Percentiles rank a stretch among this genome's conserved stretches.
These are phyloP conservation scores for Globisporangium heterothallicum DNA, from an alignment of 352 stramenopile genomes.

Conservation along the genomic window DNA sequence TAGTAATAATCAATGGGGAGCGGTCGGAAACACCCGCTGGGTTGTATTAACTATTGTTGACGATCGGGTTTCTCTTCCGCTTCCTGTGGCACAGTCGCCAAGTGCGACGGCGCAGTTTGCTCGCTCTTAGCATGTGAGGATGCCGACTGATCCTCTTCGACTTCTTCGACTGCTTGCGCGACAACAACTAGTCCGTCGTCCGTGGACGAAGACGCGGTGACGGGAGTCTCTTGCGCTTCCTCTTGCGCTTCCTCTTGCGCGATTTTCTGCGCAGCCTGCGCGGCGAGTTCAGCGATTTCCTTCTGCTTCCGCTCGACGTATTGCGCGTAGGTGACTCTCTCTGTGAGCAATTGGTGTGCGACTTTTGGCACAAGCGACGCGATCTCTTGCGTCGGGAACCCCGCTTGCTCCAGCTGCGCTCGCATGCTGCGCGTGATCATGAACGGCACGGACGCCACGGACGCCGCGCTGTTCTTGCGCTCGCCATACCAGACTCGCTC, in stretches of 20 bases:
- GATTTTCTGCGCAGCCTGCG: conserved; percentile 11
- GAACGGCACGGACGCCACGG: conserved; percentile 72
- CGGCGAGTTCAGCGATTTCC: conserved; percentile 15
- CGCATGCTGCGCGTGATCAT: conserved; percentile 82
- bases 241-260: conserved; percentile 10
- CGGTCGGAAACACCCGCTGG: neutral
- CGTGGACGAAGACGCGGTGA: conserved; percentile 14
- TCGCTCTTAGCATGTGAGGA: neutral
- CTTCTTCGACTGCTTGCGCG: conserved; percentile 13
- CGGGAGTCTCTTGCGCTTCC: conserved; percentile 13
- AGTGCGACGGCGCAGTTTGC: neutral
- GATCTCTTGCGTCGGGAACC: conserved; percentile 60
- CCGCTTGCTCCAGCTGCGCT: conserved; percentile 42
- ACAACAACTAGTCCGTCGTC: conserved; percentile 1
- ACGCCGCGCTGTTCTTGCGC: conserved; percentile 29
- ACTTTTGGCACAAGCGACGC: conserved; percentile 45
- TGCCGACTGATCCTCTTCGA: conserved; percentile 10
- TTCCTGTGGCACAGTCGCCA: conserved; percentile 8
- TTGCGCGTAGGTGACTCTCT: conserved; percentile 52
- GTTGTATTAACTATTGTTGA: neutral
- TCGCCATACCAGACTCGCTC: conserved; percentile 69
- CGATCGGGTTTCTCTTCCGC: conserved; percentile 8
- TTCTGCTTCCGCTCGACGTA: conserved; percentile 36
- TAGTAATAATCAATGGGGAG: no score
- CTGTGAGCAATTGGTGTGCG: conserved; percentile 52